Conservation (phyloP, 345 rosid species). For the Crucihimalaya himalaica region DNA sequence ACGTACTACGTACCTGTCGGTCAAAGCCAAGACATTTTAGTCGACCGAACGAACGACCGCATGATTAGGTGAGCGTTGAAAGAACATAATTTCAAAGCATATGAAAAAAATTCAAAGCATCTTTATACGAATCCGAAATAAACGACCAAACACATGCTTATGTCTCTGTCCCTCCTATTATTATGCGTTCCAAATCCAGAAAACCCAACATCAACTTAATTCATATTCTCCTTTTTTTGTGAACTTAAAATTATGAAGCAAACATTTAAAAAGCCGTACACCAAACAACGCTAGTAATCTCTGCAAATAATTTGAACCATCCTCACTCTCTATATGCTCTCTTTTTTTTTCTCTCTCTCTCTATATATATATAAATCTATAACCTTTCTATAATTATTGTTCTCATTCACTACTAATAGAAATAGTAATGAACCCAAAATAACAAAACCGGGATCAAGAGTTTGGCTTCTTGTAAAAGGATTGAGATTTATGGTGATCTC, state of each 20-base stretch:
- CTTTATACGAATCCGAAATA: constrained; percentile 15
- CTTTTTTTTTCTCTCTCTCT: background rate
- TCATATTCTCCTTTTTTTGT: background rate
- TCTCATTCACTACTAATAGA: constrained; percentile 25
- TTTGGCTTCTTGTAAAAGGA: constrained; percentile 50
- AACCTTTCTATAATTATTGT: constrained; percentile 34
- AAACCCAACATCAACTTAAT: background rate
- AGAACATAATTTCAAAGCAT: constrained; percentile 20
- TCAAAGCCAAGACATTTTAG: constrained; percentile 17
- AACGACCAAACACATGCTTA: constrained; percentile 29
- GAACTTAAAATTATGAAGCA: background rate
- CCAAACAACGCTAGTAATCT: constrained; percentile 4
- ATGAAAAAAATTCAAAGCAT: constrained; percentile 1
- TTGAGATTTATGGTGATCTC: constrained; percentile 44
- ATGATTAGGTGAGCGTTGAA: constrained; percentile 31
- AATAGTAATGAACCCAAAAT: constrained; percentile 22
- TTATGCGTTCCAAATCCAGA: constrained; percentile 12
- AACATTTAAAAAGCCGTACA: background rate
- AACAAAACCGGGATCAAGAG: constrained; percentile 21
- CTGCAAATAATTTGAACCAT: constrained; percentile 24
- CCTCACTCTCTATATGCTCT: constrained; percentile 25
- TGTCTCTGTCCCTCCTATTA: constrained; percentile 5
- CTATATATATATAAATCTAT: constrained; percentile 2
- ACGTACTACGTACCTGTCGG: constrained; percentile 1
- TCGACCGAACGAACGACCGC: constrained; percentile 24